Evolutionary conservation across 345 rosid genomes (phyloP).

Genomic region (Trapa incisa): DNA sequence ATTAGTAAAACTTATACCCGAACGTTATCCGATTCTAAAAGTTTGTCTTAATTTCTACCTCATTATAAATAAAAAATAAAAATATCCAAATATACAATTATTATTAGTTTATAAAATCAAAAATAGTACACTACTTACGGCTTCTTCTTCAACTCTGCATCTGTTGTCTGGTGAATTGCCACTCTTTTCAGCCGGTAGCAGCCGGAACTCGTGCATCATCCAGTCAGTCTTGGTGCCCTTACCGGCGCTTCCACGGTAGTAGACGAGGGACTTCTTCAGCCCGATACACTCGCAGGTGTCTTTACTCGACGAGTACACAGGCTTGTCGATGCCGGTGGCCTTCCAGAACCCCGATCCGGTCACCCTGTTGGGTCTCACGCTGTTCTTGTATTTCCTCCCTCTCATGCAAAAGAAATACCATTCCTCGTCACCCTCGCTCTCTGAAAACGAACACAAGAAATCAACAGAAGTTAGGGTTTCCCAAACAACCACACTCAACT

Average conservation of each 20-base stretch:
- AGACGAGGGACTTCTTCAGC: slow-evolving; percentile 19
- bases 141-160: slow-evolving; percentile 6
- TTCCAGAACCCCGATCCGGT: slow-evolving; percentile 21
- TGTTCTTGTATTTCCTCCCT: slow-evolving; percentile 18
- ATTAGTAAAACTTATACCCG: too few species aligned
- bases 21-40: too few species aligned
- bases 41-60: too few species aligned
- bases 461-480: too few species aligned
- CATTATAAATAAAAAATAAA: too few species aligned
- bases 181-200: slow-evolving; percentile 4
- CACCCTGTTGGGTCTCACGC: slow-evolving; percentile 18
- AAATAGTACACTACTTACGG: slow-evolving; percentile 1
- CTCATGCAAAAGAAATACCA: slow-evolving; percentile 18
- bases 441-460: background rate
- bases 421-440: slow-evolving; percentile 8
- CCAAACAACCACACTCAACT: background rate
- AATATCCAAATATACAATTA: too few species aligned
- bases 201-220: slow-evolving; percentile 24
- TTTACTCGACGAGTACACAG: slow-evolving; percentile 9
- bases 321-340: slow-evolving; percentile 19
- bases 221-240: slow-evolving; percentile 19
- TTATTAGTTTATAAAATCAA: too few species aligned
- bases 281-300: slow-evolving; percentile 10
- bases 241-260: slow-evolving; percentile 16
- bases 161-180: background rate